Percentiles rank a stretch among this genome's conserved stretches.
Conservation (phyloP, 225 moss, liverwort and hornwort genomes). For the Anthoceros angustus region DNA sequence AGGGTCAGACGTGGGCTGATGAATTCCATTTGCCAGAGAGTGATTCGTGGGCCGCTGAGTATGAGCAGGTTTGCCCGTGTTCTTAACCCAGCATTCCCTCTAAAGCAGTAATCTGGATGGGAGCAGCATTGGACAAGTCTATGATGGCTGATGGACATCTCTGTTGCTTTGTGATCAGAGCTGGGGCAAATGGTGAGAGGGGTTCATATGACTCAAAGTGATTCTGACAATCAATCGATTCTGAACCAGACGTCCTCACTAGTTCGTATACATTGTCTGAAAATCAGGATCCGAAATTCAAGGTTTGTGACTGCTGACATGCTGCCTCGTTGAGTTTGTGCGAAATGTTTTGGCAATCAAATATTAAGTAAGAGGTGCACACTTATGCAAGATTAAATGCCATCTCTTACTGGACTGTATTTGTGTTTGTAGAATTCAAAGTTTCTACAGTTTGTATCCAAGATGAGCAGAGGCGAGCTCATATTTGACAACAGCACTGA, state of each 20-base stretch:
- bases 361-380: not conserved
- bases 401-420: not conserved
- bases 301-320: constrained; percentile 26
- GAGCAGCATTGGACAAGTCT: constrained; percentile 10
- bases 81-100: constrained; percentile 77
- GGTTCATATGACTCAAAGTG: constrained; percentile 25
- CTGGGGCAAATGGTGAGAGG: constrained; percentile 38
- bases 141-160: not conserved
- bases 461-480: constrained; percentile 98
- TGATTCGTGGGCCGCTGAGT: constrained; percentile 76
- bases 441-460: constrained; percentile 95
- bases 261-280: constrained; percentile 68
- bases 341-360: not conserved
- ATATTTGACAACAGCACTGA: constrained; percentile 91
- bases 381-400: not conserved
- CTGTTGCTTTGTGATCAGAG: constrained; percentile 23
- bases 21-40: constrained; percentile 24
- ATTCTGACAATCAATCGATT: constrained; percentile 31
- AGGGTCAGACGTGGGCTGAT: constrained; percentile 12
- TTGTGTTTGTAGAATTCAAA: constrained; percentile 62
- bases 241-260: constrained; percentile 64
- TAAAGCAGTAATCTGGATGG: constrained; percentile 44
- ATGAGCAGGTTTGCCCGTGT: constrained; percentile 36
- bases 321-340: not conserved
- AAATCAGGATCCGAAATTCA: constrained; percentile 91